Base-by-base conservation (phyloP, 2,329 filamentous ascomycete genomes). In the Pseudocercospora fijiensis region DNA sequence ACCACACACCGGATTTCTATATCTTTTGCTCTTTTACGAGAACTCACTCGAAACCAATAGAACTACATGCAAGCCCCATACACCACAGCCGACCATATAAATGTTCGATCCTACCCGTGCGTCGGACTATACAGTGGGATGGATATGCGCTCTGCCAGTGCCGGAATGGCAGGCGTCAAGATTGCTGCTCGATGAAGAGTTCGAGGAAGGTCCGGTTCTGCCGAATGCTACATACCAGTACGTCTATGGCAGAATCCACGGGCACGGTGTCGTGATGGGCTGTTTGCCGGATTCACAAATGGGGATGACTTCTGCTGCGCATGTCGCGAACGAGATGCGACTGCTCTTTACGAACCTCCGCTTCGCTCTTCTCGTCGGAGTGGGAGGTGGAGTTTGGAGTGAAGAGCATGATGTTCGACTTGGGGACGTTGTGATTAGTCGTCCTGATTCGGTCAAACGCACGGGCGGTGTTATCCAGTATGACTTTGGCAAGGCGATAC, bases 341-440 rank as follows among this genome's bases (percentile, higher is more conserved):
- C 30, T 28, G 5, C 66, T 63, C 26, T 72, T 73, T 52, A 61
- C 65, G 18, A 20, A 30, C 2, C 60, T 70, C 26, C 63, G 57
- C n/a, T 22, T 67, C 24, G 66, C 62, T 3, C 53, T 71, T 4
- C 67, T 67, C 33, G 68, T 70, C 2, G 69, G 70, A n/a, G 60
- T 69, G 22, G 64, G 61, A 13, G 69, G 71, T 11, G 72, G 72
- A 3, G 70, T 72, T 10, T 69, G 67, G 16, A 65, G 61, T 28
- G 43, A 56, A n/a, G 53, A 61, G 10, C n/a, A 33, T 2, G 72
- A 74, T 56, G 66, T 75, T 18, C 69, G 72, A 2, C 71, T 74
- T 7, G 73, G 73, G 1, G 72, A 74, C 49, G 61, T 74, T 10
- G 70, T 72, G 1, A 62, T 74, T 27, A 71, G 71, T 47, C 58